Evolutionary conservation across 202 grass and related monocot species (phyloP).

Genomic region (Musa balbisiana): DNA sequence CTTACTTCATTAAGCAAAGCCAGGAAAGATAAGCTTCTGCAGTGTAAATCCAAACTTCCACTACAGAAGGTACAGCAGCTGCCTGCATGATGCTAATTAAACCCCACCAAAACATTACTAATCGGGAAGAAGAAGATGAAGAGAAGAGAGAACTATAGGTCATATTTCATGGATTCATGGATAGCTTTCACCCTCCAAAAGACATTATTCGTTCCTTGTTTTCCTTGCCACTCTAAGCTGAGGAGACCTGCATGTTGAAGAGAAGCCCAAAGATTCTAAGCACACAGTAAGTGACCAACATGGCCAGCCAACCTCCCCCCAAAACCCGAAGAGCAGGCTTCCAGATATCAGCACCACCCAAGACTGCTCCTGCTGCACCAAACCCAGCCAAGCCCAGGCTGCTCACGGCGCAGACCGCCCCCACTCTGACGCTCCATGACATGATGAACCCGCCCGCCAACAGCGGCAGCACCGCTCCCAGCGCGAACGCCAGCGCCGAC

Average conservation of each 20-base stretch:
- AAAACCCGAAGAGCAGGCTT: constrained; percentile 55
- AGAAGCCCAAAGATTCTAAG: constrained; percentile 46
- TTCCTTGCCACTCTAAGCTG: constrained; percentile 10
- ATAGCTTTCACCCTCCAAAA: too few species aligned
- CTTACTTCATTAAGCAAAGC: too few species aligned
- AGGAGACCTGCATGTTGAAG: constrained; percentile 44
- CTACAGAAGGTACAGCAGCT: too few species aligned
- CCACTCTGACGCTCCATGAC: constrained; percentile 24
- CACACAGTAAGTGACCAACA: constrained; percentile 66
- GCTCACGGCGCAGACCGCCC: constrained; percentile 43
- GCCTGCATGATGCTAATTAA: too few species aligned
- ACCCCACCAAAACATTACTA: too few species aligned
- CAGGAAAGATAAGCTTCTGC: too few species aligned
- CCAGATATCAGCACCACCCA: constrained; percentile 44
- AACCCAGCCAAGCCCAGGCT: constrained; percentile 52
- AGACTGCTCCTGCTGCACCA: constrained; percentile 44
- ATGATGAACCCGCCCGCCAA: constrained; percentile 49
- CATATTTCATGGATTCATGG: too few species aligned
- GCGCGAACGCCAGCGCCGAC: constrained; percentile 61
- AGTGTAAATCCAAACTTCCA: too few species aligned
- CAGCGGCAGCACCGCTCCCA: constrained; percentile 61
- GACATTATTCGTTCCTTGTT: too few species aligned
- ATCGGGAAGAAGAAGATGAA: too few species aligned
- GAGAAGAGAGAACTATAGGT: too few species aligned
- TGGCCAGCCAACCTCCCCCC: constrained; percentile 70